phyloP scores from a whole-genome alignment of 1,284 basidiomycete species.

The Naganishia sp. region DNA sequence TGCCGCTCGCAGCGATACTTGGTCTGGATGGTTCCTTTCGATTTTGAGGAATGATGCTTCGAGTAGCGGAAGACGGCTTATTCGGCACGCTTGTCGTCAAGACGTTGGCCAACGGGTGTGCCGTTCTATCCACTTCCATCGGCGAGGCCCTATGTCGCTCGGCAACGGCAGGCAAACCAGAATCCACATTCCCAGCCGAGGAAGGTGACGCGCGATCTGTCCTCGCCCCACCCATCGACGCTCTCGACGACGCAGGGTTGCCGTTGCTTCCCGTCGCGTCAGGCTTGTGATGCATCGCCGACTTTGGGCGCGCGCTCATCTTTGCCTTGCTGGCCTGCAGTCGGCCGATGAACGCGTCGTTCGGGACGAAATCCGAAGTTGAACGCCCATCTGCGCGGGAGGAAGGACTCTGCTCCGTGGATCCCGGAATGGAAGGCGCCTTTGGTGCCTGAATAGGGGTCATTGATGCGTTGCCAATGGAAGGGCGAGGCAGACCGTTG shows the following conservation, averaged over 20 bases:
- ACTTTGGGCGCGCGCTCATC: neutral
- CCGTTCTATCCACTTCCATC: slow-evolving; percentile 1
- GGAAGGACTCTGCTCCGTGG: no score
- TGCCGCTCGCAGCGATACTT: neutral
- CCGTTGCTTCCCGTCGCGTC: neutral
- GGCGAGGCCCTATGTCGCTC: neutral
- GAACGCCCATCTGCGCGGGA: neutral
- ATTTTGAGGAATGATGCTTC: slow-evolving; percentile 5
- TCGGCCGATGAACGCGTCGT: neutral
- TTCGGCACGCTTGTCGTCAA: neutral
- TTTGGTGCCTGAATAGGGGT: no score
- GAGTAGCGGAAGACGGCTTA: neutral
- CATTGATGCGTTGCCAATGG: no score
- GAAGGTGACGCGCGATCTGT: neutral
- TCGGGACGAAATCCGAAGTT: neutral
- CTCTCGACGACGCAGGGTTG: neutral
- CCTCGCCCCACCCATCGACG: no score
- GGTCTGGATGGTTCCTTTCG: neutral
- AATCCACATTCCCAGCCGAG: neutral
- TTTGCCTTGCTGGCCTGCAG: no score
- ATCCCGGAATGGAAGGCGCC: no score
- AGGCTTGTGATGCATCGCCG: neutral
- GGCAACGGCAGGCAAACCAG: neutral
- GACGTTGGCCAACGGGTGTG: no score
- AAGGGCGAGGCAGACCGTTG: no score